phyloP scores from a whole-genome alignment of 2,329 filamentous ascomycete species.

The Fusarium sarcochroum region DNA sequence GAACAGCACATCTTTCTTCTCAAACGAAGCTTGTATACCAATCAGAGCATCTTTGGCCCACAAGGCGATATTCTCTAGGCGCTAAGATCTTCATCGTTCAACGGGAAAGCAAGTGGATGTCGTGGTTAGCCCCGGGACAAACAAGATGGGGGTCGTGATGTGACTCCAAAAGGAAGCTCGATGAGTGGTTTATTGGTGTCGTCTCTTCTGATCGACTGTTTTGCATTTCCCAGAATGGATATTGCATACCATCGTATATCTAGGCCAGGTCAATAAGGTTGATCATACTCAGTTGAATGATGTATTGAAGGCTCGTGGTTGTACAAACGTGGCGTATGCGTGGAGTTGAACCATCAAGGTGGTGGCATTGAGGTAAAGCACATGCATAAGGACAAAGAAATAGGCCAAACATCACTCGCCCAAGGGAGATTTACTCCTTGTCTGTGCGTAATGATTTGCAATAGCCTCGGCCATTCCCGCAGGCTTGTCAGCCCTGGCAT shows the following conservation, averaged over 20 bases:
- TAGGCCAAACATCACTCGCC: fast-evolving
- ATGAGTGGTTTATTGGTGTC: neutral
- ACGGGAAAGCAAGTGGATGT: neutral
- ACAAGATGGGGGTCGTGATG: neutral
- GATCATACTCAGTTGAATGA: neutral
- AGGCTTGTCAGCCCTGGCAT: neutral
- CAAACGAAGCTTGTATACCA: neutral
- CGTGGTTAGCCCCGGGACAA: neutral
- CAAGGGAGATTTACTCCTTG: neutral
- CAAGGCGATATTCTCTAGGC: neutral
- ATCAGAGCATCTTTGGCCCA: slow-evolving; percentile 13
- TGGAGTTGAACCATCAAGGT: slow-evolving; percentile 31
- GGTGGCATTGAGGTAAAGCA: neutral
- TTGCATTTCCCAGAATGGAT: neutral
- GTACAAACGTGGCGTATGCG: neutral
- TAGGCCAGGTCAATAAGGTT: neutral
- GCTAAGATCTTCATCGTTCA: slow-evolving; percentile 10
- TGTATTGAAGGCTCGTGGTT: neutral
- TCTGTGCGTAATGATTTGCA: neutral
- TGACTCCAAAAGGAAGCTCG: neutral
- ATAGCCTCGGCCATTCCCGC: neutral
- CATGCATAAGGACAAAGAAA: neutral
- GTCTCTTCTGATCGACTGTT: neutral
- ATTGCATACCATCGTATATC: fast-evolving
- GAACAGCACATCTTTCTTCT: slow-evolving; percentile 9